These are phyloP conservation scores for Cryphonectria radicalis DNA, from an alignment of 2,329 filamentous ascomycete genomes.

Conservation along the genomic window DNA sequence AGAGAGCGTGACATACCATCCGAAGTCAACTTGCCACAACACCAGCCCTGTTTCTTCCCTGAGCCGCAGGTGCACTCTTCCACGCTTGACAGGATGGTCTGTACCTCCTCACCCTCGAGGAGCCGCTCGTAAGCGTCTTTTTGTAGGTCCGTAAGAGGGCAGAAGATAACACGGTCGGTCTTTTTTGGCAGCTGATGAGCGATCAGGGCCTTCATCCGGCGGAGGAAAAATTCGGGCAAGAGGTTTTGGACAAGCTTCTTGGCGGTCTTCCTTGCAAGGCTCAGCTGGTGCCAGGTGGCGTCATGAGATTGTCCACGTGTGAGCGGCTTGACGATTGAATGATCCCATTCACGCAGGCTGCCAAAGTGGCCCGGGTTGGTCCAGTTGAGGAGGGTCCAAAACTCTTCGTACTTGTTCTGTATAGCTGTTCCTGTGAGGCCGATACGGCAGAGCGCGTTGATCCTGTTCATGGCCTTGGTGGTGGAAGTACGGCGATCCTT, in stretches of 20 bases:
- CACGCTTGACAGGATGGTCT: slow-evolving; percentile 68
- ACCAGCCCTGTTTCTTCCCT: slow-evolving; percentile 77
- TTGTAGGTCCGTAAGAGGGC: slow-evolving; percentile 83
- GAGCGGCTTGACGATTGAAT: slow-evolving; percentile 76
- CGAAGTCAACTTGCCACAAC: slow-evolving; percentile 67
- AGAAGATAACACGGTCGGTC: slow-evolving; percentile 92
- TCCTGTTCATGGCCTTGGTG: slow-evolving; percentile 83
- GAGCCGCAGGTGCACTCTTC: slow-evolving; percentile 73
- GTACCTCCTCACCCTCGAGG: slow-evolving; percentile 71
- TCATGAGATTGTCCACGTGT: slow-evolving; percentile 91
- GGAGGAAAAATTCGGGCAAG: slow-evolving; percentile 85
- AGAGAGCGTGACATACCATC: slow-evolving; percentile 43
- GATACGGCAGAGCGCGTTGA: slow-evolving; percentile 91
- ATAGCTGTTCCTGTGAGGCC: slow-evolving; percentile 95
- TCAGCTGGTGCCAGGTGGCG: slow-evolving; percentile 81
- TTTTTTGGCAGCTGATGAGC: slow-evolving; percentile 93
- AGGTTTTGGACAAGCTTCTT: slow-evolving; percentile 85
- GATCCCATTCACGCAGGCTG: slow-evolving; percentile 73
- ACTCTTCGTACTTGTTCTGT: slow-evolving; percentile 95
- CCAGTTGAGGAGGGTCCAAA: slow-evolving; percentile 97
- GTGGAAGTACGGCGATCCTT: slow-evolving; percentile 80
- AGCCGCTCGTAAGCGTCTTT: slow-evolving; percentile 82
- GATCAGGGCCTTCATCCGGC: slow-evolving; percentile 91
- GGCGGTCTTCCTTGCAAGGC: slow-evolving; percentile 78
- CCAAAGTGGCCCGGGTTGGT: slow-evolving; percentile 80